phyloP scores from a whole-genome alignment of 305 asterid genomes.

The Euphrasia arctica region DNA sequence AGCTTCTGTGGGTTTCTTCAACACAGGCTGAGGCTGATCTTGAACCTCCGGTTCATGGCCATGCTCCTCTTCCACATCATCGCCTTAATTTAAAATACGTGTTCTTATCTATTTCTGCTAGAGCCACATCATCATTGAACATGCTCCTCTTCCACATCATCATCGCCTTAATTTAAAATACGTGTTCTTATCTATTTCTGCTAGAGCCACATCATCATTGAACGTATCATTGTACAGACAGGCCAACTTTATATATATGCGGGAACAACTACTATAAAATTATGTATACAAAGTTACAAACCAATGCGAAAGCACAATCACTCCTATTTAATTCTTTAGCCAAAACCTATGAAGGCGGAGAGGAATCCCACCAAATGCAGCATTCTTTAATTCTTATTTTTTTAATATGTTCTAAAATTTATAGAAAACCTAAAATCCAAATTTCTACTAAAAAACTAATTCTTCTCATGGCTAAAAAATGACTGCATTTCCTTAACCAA shows the following conservation, averaged over 20 bases:
- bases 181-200: too few species aligned
- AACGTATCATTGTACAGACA: neutral
- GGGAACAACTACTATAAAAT: neutral
- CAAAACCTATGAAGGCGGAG: neutral
- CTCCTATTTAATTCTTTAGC: neutral
- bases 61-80: too few species aligned
- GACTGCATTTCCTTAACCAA: neutral
- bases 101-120: too few species aligned
- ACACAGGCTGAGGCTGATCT: too few species aligned
- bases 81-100: too few species aligned
- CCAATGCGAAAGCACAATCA: neutral
- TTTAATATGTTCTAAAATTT: neutral
- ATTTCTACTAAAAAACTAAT: neutral
- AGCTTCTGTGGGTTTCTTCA: too few species aligned
- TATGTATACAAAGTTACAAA: neutral
- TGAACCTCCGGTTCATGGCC: too few species aligned
- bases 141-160: too few species aligned
- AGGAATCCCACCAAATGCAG: neutral
- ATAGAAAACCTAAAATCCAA: neutral
- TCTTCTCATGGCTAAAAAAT: neutral
- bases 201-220: neutral
- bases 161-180: too few species aligned
- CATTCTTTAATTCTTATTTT: neutral
- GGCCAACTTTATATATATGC: neutral
- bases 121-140: too few species aligned